phyloP scores from a whole-genome alignment of 257 asterid species.

The Asclepias syriaca region DNA sequence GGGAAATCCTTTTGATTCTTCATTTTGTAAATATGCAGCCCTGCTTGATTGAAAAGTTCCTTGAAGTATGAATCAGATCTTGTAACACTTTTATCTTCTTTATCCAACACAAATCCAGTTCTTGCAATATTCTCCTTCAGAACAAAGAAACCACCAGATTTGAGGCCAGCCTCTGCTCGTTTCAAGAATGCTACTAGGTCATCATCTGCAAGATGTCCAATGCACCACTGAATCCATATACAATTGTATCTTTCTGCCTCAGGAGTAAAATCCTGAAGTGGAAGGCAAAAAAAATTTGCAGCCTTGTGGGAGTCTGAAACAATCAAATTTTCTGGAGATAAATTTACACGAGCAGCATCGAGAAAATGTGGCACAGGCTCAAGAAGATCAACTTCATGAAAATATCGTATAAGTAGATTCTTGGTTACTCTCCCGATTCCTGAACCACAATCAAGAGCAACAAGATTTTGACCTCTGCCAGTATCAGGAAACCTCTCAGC shows the following conservation, averaged over 20 bases:
- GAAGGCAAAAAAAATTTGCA: constrained; percentile 69
- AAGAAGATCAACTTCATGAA: constrained; percentile 92
- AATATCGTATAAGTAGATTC: constrained; percentile 79
- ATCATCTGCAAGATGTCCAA: constrained; percentile 95
- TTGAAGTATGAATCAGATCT: constrained; percentile 84
- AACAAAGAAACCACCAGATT: constrained; percentile 77
- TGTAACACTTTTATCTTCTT: constrained; percentile 83
- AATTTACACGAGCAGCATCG: constrained; percentile 72
- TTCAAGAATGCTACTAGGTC: constrained; percentile 78
- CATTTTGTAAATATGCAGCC: constrained; percentile 56
- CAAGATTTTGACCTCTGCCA: constrained; percentile 51
- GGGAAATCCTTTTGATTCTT: constrained; percentile 92
- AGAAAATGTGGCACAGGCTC: constrained; percentile 94
- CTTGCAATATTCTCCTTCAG: constrained; percentile 88
- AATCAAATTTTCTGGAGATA: constrained; percentile 63
- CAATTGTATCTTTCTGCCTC: constrained; percentile 73
- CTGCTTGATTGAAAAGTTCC: constrained; percentile 76
- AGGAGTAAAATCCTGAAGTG: constrained; percentile 95
- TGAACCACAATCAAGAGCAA: constrained; percentile 95
- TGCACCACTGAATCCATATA: constrained; percentile 99
- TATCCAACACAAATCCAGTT: constrained; percentile 83
- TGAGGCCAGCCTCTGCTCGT: constrained; percentile 92
- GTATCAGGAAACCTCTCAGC: constrained; percentile 60
- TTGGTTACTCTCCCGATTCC: constrained; percentile 89
- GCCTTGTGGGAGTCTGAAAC: constrained; percentile 63